Base-by-base conservation (phyloP, 345 rosid genomes). In the Linum usitatissimum region DNA sequence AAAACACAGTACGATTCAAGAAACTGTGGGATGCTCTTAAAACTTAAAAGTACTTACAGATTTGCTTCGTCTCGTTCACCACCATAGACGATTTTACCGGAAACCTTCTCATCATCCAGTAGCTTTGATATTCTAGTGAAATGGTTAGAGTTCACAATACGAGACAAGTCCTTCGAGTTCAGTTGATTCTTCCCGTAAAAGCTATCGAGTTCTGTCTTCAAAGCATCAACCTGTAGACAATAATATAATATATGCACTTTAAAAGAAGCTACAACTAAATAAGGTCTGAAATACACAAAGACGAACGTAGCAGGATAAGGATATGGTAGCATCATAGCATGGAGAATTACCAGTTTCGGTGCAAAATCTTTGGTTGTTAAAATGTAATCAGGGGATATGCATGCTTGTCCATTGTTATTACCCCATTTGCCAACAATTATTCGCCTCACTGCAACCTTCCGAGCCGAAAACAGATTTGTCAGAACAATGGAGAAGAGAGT, bases 351-450 rank as follows among this genome's bases (percentile, higher is more conserved):
- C 92, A 93, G 30, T 72, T 86, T 81, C 45, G 79, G 81, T 61
- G 90, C 87, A 70, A 10, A 66, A 42, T 81, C 86, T 71, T 84
- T 90, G 30, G 92, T 86, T 6, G 95, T 86, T 67, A 93, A 49
- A 63, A 87, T 59, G 64, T 90, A 87, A 76, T 93, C 99, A 31
- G 99, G 83, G 66, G 99, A 82, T 64, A 93, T 8, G 38, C 99
- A 93, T 6, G 97, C 87, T 67, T 93, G 99, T 53, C 99, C 99
- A 42, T 84, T 93, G 68, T 90, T 93, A 60, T 78, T 72, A 21
- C 92, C 87, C 99, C 97, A 90, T 79, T 93, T 90, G 55, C 99
- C 99, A 36, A 53, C 71, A 66, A 93, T 84, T 74, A 86, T 90
- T 70, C 97, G 78, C 75, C 83, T 87, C 38, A 70, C 71, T 30